Evolutionary conservation across 176 grass and related monocot genomes (phyloP), one percentile per base, ranked within the genome.

Genomic region (Elaeis guineensis): DNA sequence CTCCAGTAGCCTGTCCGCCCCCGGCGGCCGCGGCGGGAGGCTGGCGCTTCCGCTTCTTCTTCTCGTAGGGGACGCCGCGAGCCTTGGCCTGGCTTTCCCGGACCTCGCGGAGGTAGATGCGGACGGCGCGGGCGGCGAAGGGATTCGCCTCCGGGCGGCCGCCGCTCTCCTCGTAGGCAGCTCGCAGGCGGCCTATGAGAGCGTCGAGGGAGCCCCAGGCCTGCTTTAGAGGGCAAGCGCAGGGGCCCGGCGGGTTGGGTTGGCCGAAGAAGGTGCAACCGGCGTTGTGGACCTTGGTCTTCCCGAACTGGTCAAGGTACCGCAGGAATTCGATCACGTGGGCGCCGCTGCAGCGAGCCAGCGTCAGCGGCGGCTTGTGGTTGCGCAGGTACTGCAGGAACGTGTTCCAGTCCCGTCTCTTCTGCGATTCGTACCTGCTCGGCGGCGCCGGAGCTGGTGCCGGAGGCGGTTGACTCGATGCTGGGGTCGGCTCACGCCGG

Each of bases 41-140:
- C 11, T 63, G 52, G 76, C 93, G 77, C 74, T 98, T 98, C 70
- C 93, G 84, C 74, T 98, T 98, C 87, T 90, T 92, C 84, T 92
- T 98, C 64, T 85, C 93, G 83, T 92, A 83, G 17, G 93, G 87
- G 78, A 98, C 89, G 59, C 93, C 93, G 15, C 93, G 81, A 21
- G 93, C 93, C 79, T 92, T 92, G 54, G 93, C 84, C 64, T 98
- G 93, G 69, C 86, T 82, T 65, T 89, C 88, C 7, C 93, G 84
- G 58, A 98, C 93, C 72, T 98, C 93, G 71, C 84, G 88, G 60
- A 98, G 87, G 73, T 89, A 98, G 77, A 98, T 98, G 78, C 93
- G 82, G 70, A 98, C 84, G 57, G 93, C 81, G 48, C 93, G 84
- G 8, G 87, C 81, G 3, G 93, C 93, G 63, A 98, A 89, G 44